These are phyloP conservation scores for Naganishia albida DNA, from an alignment of 1,284 basidiomycete species.

Conservation along the genomic window DNA sequence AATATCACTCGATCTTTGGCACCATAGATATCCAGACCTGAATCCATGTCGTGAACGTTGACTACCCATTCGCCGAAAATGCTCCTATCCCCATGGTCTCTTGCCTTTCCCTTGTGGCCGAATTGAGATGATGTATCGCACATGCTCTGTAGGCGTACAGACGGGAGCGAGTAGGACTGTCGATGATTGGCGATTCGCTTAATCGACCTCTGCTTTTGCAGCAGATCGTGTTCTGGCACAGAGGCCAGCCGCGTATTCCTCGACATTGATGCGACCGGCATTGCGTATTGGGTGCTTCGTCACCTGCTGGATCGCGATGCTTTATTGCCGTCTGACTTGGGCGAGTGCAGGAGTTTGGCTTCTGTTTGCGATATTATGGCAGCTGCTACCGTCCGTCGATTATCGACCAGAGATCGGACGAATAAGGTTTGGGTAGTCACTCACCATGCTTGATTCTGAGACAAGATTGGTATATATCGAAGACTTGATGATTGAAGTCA, in stretches of 20 bases:
- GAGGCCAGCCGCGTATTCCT: slow-evolving; percentile 8
- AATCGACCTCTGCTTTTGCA: slow-evolving; percentile 22
- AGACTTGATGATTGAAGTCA: too few relatives aligned
- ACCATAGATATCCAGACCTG: not conserved
- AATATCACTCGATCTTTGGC: slow-evolving; percentile 11
- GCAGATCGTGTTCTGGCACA: slow-evolving; percentile 14
- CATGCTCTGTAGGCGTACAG: not conserved
- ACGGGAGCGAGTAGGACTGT: not conserved
- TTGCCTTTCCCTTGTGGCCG: slow-evolving; percentile 15
- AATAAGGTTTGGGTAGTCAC: too few relatives aligned
- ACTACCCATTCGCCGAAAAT: slow-evolving; percentile 12
- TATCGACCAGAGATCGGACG: too few relatives aligned
- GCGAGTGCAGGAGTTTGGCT: too few relatives aligned
- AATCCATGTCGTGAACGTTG: slow-evolving; percentile 16
- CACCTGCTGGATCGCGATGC: too few relatives aligned
- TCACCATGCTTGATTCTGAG: too few relatives aligned
- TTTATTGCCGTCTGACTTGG: too few relatives aligned
- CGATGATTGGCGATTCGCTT: not conserved
- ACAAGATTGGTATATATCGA: too few relatives aligned
- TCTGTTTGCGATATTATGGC: too few relatives aligned
- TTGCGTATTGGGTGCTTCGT: too few relatives aligned
- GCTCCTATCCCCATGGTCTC: not conserved
- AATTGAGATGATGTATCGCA: too few relatives aligned
- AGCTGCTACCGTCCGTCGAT: too few relatives aligned
- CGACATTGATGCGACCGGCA: not conserved